Evolutionary conservation across 768 basidiomycete genomes (phyloP), one percentile per base, ranked within the genome.

Genomic region (Rhodotorula babjevae): DNA sequence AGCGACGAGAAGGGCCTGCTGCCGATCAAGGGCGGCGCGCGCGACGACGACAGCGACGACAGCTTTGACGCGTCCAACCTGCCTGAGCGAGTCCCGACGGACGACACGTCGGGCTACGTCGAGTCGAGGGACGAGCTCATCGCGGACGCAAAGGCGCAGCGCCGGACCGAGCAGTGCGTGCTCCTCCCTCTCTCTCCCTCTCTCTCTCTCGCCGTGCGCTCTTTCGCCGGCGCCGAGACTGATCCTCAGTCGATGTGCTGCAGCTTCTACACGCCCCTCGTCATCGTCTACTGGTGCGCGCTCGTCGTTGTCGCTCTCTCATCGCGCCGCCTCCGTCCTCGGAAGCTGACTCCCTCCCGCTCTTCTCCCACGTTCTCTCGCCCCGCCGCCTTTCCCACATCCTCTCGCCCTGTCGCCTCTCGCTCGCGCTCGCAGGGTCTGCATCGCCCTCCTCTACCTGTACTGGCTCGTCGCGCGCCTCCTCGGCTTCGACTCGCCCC

Each of bases 91-190:
- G 67, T 69, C 7, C 67, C 72, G 57, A 72, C 58, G 46, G 71
- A 68, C 59, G 67, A 68, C n/a, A 72, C 71, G 44, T 47, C n/a
- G 15, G 71, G 71, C 8, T 72, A 68, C 27, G 46, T 50, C 21
- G 68, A 73, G 68, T 69, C 50, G 5, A 16, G 12, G 29, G 64
- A 57, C 19, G 72, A 68, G 42, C 50, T 69, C 14, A 33, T 47
- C 10, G 52, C 36, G 56, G 68, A 73, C n/a, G 67, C 61, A 46
- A 66, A 40, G n/a, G 52, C 53, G 10, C 57, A 67, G 56, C n/a
- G 46, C 18, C 15, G 47, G 63, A 68, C 57, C 5, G 67, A 72
- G 47, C 71, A 65, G 66, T 72, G 23, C 29, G 63, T 42, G 27
- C 14, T 29, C 9, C 36, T 36, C 36, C 36, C 31, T 52, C 44